These are phyloP conservation scores for Closterium sp. DNA, from an alignment of 139 green algal species.

Conservation along the genomic window DNA sequence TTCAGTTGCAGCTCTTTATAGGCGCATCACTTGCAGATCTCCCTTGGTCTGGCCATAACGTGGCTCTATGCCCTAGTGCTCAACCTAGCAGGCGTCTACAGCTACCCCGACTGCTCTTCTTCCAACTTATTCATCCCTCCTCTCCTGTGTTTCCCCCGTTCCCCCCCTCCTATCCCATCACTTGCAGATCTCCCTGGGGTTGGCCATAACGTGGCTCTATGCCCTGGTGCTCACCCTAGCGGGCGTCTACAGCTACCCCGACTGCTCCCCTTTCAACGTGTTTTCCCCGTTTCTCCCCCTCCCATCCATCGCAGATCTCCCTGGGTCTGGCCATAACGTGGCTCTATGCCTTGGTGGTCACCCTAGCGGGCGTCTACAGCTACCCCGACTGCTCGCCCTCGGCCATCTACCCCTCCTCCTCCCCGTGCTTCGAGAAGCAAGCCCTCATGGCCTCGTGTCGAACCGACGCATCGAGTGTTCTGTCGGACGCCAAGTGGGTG, in stretches of 20 bases:
- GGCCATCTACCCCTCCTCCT: neutral
- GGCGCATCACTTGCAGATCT: neutral
- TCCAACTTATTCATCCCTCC: no score
- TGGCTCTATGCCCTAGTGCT: neutral
- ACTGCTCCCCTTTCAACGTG: neutral
- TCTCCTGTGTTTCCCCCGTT: neutral
- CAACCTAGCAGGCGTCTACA: constrained; percentile 10
- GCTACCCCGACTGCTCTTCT: constrained; percentile 16
- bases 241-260: constrained; percentile 19
- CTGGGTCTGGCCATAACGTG: constrained; percentile 8
- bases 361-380: constrained; percentile 7
- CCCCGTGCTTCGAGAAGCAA: neutral
- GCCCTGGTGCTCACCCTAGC: neutral
- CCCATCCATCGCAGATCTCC: neutral
- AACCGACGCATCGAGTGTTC: neutral
- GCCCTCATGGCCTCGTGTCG: neutral
- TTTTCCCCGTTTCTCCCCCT: neutral
- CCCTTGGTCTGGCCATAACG: neutral
- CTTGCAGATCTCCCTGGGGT: neutral
- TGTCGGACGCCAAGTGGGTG: constrained; percentile 15
- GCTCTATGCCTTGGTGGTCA: constrained; percentile 25
- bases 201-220: neutral
- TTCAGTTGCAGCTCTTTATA: no score
- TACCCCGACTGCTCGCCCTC: constrained; percentile 15
- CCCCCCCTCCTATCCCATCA: neutral